These are phyloP conservation scores for Leishmania turanica DNA, from an alignment of 208 protist genomes.

Conservation along the genomic window DNA sequence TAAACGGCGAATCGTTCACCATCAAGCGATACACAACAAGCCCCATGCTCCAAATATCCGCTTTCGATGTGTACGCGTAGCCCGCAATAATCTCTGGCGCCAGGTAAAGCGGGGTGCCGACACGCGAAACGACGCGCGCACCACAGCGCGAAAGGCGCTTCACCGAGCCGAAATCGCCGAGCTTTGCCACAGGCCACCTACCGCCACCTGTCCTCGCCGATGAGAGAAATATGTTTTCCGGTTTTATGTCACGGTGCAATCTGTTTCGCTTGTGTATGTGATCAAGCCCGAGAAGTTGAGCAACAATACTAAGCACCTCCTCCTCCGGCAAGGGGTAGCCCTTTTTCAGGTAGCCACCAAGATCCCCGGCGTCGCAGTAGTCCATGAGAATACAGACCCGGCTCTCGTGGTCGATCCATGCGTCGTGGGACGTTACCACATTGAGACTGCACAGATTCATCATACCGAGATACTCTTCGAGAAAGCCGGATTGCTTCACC, in stretches of 20 bases:
- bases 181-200: constrained; percentile 51
- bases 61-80: constrained; percentile 62
- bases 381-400: constrained; percentile 72
- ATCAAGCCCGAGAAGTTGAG: constrained; percentile 70
- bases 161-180: constrained; percentile 75
- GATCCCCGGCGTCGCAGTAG: constrained; percentile 73
- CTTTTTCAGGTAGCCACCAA: constrained; percentile 38
- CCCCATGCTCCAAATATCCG: constrained; percentile 82
- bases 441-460: constrained; percentile 50
- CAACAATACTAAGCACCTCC: constrained; percentile 50
- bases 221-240: constrained; percentile 88
- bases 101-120: constrained; percentile 69
- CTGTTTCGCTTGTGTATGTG: constrained; percentile 76
- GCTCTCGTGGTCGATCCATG: constrained; percentile 52
- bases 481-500: constrained; percentile 5
- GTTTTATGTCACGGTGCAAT: constrained; percentile 97
- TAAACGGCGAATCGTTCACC: constrained; percentile 58
- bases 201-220: neutral
- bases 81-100: constrained; percentile 63
- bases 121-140: constrained; percentile 32
- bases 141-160: constrained; percentile 38
- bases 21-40: constrained; percentile 70
- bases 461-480: constrained; percentile 59
- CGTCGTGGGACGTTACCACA: constrained; percentile 49
- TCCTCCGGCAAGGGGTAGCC: constrained; percentile 51